These are phyloP conservation scores for Aegle marmelos DNA, from an alignment of 345 rosid species.

Conservation along the genomic window DNA sequence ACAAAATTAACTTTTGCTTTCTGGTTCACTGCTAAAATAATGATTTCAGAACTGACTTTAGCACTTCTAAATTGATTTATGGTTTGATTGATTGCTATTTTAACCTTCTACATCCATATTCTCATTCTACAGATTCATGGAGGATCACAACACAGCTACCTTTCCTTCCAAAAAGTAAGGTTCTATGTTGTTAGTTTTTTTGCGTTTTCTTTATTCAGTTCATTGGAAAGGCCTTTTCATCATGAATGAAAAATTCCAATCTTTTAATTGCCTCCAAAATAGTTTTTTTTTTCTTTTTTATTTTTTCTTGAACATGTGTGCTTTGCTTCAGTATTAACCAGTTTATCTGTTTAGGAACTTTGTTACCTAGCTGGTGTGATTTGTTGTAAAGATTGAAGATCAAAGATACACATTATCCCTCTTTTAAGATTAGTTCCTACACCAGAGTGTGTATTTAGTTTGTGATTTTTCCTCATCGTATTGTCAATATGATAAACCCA, in stretches of 20 bases:
- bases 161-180: constrained; percentile 94
- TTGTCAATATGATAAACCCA: background rate
- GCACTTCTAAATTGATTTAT: background rate
- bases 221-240: background rate
- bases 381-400: background rate
- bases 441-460: background rate
- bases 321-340: background rate
- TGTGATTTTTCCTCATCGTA: background rate
- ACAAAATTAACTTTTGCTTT: background rate
- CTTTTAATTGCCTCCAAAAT: background rate
- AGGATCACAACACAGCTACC: constrained; percentile 96
- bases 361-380: background rate
- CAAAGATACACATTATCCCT: background rate
- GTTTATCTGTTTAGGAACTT: background rate
- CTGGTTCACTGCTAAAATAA: background rate
- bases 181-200: constrained; percentile 9
- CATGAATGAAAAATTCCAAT: background rate
- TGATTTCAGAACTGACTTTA: background rate
- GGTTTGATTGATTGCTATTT: background rate
- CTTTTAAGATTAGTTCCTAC: background rate
- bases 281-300: background rate
- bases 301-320: too few species aligned
- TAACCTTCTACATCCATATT: background rate
- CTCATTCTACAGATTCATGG: constrained; percentile 74
- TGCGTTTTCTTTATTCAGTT: constrained; percentile 7